Evolutionary conservation across 129 eudicot species (phyloP).

Genomic region (Escallonia rubra): DNA sequence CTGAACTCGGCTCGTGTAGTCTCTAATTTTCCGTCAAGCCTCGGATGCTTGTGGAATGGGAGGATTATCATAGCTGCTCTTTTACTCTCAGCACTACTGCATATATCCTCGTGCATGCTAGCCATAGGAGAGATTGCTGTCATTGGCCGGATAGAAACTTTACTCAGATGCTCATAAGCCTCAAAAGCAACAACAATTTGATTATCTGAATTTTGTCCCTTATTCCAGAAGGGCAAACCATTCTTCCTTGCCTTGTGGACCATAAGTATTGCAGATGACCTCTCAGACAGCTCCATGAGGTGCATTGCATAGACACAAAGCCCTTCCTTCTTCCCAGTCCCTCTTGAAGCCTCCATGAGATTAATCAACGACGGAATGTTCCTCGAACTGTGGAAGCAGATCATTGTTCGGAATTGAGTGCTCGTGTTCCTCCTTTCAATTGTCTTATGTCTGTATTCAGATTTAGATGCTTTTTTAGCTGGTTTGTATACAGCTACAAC

Average conservation of each 20-base stretch:
- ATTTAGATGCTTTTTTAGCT: constrained; percentile 26
- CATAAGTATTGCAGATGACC: constrained; percentile 90
- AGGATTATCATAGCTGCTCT: constrained; percentile 57
- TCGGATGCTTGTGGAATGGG: constrained; percentile 78
- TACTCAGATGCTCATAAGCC: constrained; percentile 67
- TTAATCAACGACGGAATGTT: constrained; percentile 61
- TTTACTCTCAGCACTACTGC: constrained; percentile 60
- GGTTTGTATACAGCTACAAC: constrained; percentile 70
- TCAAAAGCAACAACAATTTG: constrained; percentile 82
- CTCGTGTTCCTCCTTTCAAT: constrained; percentile 38
- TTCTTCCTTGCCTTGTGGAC: constrained; percentile 82
- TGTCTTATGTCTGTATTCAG: constrained; percentile 50
- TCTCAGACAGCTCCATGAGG: constrained; percentile 87
- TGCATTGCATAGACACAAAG: constrained; percentile 88
- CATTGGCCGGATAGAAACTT: constrained; percentile 64
- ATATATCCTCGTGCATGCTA: constrained; percentile 79
- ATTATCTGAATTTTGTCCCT: constrained; percentile 25
- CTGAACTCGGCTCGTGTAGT: constrained; percentile 65
- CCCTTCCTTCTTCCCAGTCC: constrained; percentile 53
- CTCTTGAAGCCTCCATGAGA: constrained; percentile 69
- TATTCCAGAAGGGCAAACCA: constrained; percentile 87
- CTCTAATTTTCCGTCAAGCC: constrained; percentile 72
- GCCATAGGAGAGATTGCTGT: constrained; percentile 73
- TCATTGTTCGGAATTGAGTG: constrained; percentile 51
- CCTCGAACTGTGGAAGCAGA: constrained; percentile 64